These are phyloP conservation scores for Wallacemonas sp. DNA, from an alignment of 208 protist genomes.

Conservation along the genomic window DNA sequence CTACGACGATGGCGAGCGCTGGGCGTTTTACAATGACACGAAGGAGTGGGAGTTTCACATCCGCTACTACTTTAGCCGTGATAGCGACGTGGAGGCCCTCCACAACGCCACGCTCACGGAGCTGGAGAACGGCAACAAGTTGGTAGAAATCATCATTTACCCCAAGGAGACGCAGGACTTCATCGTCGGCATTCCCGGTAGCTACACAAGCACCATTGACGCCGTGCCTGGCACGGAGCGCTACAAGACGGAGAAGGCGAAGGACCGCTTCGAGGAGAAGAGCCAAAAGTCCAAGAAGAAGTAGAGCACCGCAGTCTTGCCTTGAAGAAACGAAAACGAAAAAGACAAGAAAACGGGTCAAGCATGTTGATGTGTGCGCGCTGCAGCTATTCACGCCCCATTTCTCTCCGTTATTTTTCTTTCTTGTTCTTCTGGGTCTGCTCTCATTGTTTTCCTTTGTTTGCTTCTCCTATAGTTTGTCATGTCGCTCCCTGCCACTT, in stretches of 20 bases:
- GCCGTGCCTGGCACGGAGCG: conserved; percentile 56
- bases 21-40: conserved; percentile 81
- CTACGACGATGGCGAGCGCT: conserved; percentile 61
- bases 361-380: too few species aligned
- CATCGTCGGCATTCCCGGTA: conserved; percentile 61
- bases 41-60: conserved; percentile 79
- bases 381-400: neutral
- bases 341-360: too few species aligned
- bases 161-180: conserved; percentile 73
- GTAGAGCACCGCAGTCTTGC: too few species aligned
- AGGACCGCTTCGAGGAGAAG: conserved; percentile 34
- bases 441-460: conserved; percentile 4
- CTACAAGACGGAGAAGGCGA: conserved; percentile 61
- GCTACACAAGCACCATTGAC: conserved; percentile 76
- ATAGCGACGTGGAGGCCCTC: conserved; percentile 57
- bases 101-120: conserved; percentile 59
- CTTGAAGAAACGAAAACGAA: conserved; percentile 19
- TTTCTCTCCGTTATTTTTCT: neutral
- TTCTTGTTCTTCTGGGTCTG: neutral
- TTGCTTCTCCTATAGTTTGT: neutral
- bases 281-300: conserved; percentile 26
- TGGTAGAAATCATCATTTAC: conserved; percentile 75
- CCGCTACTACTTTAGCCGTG: conserved; percentile 57
- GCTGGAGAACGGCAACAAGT: conserved; percentile 57
- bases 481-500: too few species aligned